Evolutionary conservation across 2,329 filamentous ascomycete genomes (phyloP), one percentile per base, ranked within the genome.

Genomic region (Seiridium cupressi): DNA sequence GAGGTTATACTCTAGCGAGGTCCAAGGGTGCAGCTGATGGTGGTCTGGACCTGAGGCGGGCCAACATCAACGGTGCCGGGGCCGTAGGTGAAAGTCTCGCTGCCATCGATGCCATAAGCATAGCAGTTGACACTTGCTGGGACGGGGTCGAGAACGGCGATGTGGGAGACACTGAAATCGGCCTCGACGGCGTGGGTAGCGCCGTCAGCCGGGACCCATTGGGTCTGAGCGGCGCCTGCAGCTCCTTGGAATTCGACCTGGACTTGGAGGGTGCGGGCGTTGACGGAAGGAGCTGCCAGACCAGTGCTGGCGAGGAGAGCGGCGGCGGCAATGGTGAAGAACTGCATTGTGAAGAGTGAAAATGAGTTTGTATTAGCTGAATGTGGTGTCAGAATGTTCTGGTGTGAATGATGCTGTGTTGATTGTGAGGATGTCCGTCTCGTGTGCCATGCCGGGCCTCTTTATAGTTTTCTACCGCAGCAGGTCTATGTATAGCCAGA

Each of bases 81-180:
- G 46, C 56, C 56, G 32, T 42, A 51, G 26, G 46, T 51, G 32
- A 51, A 49, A 18, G 56, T 58, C 31, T 58, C 32, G 46, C 44
- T 51, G 56, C 56, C 56, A 26, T 58, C 56, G 26, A 51, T n/a
- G 56, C 56, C 56, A 11, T 44, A 5, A 36, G 47, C 44, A 35
- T 40, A 44, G 47, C 56, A 58, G 36, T 51, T 44, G 36, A 58
- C 26, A 46, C 47, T 51, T 18, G 32, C 44, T 11, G 55, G 55
- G 26, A 26, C 55, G 4, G 44, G 44, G 32, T 34, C 35, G 13
- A 51, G 11, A 13, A 44, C 18, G 7, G 6, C 44, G 11, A 58
- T 58, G 46, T 58, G 56, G 26, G 56, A 58, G 36, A 58, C 32
- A 35, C 56, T 58, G 9, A 58, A n/a, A 8, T 58, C 44, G 10